phyloP scores from a whole-genome alignment of 202 grass and related monocot genomes.

The Schoenoplectus tabernaemontani region DNA sequence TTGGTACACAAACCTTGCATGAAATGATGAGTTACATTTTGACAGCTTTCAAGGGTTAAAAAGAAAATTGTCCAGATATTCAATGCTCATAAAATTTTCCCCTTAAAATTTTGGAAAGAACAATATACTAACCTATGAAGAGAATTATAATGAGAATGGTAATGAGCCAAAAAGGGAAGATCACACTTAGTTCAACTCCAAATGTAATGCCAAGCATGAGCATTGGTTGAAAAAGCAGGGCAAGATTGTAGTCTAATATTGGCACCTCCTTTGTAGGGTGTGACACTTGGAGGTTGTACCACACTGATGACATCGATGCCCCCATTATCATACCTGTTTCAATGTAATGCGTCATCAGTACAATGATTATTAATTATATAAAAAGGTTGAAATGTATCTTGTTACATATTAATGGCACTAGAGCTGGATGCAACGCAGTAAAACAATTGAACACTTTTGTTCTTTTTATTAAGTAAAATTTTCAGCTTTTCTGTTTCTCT shows the following conservation, averaged over 20 bases:
- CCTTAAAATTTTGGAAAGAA: neutral
- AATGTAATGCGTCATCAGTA: neutral
- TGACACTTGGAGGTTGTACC: conserved; percentile 96
- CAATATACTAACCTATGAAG: conserved; percentile 47
- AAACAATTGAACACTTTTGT: neutral
- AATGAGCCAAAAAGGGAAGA: conserved; percentile 98
- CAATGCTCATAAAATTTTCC: neutral
- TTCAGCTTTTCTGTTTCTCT: neutral
- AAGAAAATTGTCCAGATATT: neutral
- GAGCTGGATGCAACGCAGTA: neutral
- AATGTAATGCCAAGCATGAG: conserved; percentile 99
- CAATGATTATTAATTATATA: neutral
- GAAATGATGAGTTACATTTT: neutral
- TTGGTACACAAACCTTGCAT: too few relatives aligned
- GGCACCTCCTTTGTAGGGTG: conserved; percentile 86
- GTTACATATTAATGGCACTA: neutral
- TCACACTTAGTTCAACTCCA: conserved; percentile 89
- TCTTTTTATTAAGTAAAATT: neutral
- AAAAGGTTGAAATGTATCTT: neutral
- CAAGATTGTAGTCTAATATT: conserved; percentile 84
- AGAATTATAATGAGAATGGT: conserved; percentile 95
- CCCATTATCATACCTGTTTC: conserved; percentile 98
- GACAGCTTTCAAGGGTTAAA: neutral
- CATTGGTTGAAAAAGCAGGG: conserved; percentile 96
- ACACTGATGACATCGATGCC: conserved; percentile 80